These are phyloP conservation scores for Eutypella sp. DNA, from an alignment of 2,329 filamentous ascomycete species.

Conservation along the genomic window DNA sequence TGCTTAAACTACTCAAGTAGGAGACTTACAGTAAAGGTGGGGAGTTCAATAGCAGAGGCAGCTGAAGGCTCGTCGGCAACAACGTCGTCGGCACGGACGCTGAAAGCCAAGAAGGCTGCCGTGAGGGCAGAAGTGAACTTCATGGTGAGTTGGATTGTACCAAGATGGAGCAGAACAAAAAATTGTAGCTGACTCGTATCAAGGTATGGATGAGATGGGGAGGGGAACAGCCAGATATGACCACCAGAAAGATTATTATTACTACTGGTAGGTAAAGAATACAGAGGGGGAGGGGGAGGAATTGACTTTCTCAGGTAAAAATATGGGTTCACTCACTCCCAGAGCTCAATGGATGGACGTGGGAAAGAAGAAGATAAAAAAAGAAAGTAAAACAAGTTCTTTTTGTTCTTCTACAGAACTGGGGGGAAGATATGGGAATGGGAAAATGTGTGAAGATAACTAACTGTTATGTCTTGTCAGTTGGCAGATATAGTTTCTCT, in stretches of 20 bases:
- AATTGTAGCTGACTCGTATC: not conserved
- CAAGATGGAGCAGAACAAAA: not conserved
- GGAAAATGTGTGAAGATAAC: no score
- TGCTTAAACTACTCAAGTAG: no score
- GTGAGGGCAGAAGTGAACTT: constrained; percentile 77
- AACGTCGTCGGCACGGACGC: constrained; percentile 56
- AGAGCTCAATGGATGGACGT: constrained; percentile 35
- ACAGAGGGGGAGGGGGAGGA: constrained; percentile 13
- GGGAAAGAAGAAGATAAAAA: no score
- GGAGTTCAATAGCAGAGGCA: constrained; percentile 58
- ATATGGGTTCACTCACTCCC: constrained; percentile 25
- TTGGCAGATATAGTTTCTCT: constrained; percentile 1
- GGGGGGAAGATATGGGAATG: no score
- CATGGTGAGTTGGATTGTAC: constrained; percentile 51
- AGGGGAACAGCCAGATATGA: not conserved
- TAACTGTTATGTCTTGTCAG: not conserved
- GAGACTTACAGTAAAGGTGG: constrained; percentile 79
- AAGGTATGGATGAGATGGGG: not conserved
- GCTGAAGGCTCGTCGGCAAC: constrained; percentile 48
- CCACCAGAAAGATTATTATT: not conserved
- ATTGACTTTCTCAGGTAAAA: no score
- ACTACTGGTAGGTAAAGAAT: not conserved
- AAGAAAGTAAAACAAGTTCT: constrained; percentile 19
- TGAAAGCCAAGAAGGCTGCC: constrained; percentile 64
- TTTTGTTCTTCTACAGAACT: not conserved